Evolutionary conservation across 106 monocot species (phyloP).

Genomic region (Chionographis japonica): DNA sequence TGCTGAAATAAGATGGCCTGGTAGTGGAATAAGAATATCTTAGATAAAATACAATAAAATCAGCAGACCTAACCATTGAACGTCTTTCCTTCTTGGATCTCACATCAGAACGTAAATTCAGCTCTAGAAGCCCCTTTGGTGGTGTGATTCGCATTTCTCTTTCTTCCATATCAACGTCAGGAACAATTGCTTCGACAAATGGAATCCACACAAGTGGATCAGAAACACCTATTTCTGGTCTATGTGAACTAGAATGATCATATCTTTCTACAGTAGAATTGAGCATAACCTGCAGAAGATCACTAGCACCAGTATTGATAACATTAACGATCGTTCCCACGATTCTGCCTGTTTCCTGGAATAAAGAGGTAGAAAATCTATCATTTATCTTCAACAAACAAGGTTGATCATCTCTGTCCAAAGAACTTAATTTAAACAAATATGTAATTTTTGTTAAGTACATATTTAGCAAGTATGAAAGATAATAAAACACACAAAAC

Average conservation of each 20-base stretch:
- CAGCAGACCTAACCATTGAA: constrained; percentile 63
- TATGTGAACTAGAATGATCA: constrained; percentile 10
- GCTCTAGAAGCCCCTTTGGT: constrained; percentile 91
- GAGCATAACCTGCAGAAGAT: constrained; percentile 72
- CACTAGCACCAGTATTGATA: constrained; percentile 68
- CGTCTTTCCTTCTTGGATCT: constrained; percentile 87
- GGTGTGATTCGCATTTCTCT: constrained; percentile 88
- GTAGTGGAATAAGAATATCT: not conserved
- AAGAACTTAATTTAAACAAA: constrained; percentile 3
- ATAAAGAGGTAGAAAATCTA: not conserved
- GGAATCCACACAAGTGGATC: constrained; percentile 74
- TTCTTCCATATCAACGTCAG: constrained; percentile 66
- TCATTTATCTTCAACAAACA: not conserved
- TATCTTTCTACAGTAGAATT: constrained; percentile 11
- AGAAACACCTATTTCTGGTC: constrained; percentile 16
- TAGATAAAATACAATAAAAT: constrained; percentile 3
- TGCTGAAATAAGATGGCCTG: too few species aligned
- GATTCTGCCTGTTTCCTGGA: constrained; percentile 61
- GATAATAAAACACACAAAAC: too few species aligned
- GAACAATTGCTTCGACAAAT: constrained; percentile 96
- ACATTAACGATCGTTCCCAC: constrained; percentile 74
- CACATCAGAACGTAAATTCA: constrained; percentile 60
- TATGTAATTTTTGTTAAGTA: too few species aligned
- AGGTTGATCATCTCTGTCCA: not conserved
- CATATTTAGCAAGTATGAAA: too few species aligned